Percentiles rank a stretch among this genome's conserved stretches.
Conservation (phyloP, 306 rosid species). For the Hippophae gyantsensis region DNA sequence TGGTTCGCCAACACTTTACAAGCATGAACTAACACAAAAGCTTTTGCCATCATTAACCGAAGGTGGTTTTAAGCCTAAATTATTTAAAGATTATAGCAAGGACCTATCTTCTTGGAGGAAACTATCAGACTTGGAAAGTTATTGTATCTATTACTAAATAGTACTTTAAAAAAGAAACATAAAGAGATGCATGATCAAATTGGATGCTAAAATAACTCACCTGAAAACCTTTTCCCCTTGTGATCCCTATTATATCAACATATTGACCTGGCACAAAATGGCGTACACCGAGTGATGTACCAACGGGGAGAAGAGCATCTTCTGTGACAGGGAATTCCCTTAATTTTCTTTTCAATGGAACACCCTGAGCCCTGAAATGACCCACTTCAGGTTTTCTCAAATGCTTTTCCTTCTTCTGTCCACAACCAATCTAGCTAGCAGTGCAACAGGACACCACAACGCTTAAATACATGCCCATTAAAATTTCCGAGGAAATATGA, state of each 20-base stretch:
- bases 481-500: neutral
- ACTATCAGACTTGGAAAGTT: too few species aligned
- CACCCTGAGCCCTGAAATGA: conserved; percentile 96
- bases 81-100: too few species aligned
- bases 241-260: conserved; percentile 77
- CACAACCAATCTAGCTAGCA: conserved; percentile 97
- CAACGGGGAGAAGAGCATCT: conserved; percentile 93
- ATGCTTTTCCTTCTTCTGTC: conserved; percentile 93
- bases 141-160: too few species aligned
- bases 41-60: too few species aligned
- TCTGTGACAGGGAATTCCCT: conserved; percentile 87
- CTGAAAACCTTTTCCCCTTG: conserved; percentile 96
- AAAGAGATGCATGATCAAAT: conserved; percentile 4
- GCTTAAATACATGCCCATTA: conserved; percentile 22
- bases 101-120: too few species aligned
- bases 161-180: neutral
- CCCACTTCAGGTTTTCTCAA: conserved; percentile 92
- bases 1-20: too few species aligned
- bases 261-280: conserved; percentile 97
- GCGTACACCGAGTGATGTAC: conserved; percentile 69
- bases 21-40: too few species aligned
- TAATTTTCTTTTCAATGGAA: conserved; percentile 81
- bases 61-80: too few species aligned
- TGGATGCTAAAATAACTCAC: conserved; percentile 27
- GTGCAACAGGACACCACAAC: conserved; percentile 31